A percentile compares a stretch with the other conserved stretches of the same genome.
Evolutionary conservation across 305 asterid genomes (phyloP).

Genomic region (Solanum hybrid): DNA sequence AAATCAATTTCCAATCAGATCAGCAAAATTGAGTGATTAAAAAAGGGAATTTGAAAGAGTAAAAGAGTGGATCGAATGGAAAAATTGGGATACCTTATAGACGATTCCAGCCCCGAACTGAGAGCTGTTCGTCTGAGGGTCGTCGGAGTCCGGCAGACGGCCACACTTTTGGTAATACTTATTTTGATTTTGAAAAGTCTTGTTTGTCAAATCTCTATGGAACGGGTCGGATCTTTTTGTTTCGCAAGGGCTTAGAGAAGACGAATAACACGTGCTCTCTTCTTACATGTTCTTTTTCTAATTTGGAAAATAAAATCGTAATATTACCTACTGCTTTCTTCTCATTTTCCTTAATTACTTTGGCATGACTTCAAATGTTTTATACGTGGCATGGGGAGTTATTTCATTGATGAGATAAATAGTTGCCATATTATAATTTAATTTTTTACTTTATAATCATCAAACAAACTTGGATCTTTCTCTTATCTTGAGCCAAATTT

Average conservation of each 20-base stretch:
- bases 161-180: background rate
- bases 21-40: background rate
- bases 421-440: background rate
- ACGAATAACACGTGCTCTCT: background rate
- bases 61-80: background rate
- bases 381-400: background rate
- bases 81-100: background rate
- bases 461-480: background rate
- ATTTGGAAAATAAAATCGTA: background rate
- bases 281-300: background rate
- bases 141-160: background rate
- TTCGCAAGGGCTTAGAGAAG: background rate
- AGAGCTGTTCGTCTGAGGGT: constrained; percentile 5
- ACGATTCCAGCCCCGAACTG: background rate
- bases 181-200: background rate
- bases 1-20: background rate
- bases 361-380: background rate
- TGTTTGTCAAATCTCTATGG: background rate
- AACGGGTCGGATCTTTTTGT: background rate
- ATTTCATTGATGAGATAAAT: background rate
- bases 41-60: background rate
- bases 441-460: background rate
- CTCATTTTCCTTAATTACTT: background rate
- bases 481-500: background rate
- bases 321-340: background rate